phyloP scores from a whole-genome alignment of 2,329 filamentous ascomycete genomes.

The Aspergillus chevalieri region DNA sequence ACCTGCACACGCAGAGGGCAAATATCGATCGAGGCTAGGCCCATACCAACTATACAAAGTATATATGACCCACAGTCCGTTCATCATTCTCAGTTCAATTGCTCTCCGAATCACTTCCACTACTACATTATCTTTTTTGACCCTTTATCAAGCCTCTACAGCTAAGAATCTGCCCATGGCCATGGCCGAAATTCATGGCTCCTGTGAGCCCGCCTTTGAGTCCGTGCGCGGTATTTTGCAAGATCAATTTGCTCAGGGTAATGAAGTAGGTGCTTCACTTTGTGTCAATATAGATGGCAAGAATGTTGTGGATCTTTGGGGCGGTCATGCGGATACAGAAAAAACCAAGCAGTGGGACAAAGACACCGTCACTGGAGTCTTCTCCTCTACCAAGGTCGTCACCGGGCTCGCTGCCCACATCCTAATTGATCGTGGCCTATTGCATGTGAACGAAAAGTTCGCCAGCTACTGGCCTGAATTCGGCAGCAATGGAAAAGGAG shows the following conservation, averaged over 20 bases:
- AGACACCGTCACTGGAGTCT: constrained; percentile 25
- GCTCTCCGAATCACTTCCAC: background rate
- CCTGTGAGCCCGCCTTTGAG: constrained; percentile 30
- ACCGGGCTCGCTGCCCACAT: constrained; percentile 19
- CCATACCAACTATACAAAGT: too few relatives aligned
- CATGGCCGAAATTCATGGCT: constrained; percentile 25
- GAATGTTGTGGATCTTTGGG: constrained; percentile 41
- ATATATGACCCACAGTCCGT: too few relatives aligned
- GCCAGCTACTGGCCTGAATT: constrained; percentile 30
- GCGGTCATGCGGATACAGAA: constrained; percentile 23
- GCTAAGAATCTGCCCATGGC: background rate
- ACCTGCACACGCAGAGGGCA: too few relatives aligned
- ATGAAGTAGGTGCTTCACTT: constrained; percentile 40
- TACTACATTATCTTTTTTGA: background rate
- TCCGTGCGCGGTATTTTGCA: constrained; percentile 27
- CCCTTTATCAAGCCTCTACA: background rate
- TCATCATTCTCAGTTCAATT: background rate
- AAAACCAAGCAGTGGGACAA: constrained; percentile 33
- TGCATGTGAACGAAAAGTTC: constrained; percentile 21
- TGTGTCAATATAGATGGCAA: constrained; percentile 41
- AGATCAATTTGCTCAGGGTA: constrained; percentile 27
- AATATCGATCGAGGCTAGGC: too few relatives aligned
- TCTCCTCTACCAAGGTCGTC: constrained; percentile 23
- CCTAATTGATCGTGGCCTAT: constrained; percentile 20
- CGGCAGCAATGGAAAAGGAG: constrained; percentile 24